Evolutionary conservation across 1,139 yeast genomes (phyloP), one percentile per base, ranked within the genome.

Genomic region (Kodamaea alishanica): DNA sequence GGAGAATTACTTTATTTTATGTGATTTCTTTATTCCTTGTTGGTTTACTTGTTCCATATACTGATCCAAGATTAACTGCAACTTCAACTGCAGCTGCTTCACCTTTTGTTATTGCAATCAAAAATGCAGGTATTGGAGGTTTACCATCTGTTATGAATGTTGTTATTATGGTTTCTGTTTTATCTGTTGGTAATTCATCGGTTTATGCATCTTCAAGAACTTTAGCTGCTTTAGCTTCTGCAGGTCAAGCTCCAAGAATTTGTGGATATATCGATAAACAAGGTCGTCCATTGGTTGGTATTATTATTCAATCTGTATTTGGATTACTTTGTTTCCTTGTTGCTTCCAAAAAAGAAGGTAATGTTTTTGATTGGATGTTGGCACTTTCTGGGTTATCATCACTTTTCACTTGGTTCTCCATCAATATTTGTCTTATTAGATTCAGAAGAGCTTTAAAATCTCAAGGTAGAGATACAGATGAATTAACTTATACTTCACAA

Each of bases 161-260:
- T n/a, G 60, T 55, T 34, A 53, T 56, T 32, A 40, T 56, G 54
- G 48, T 55, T 33, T 45, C 60, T n/a, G 60, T 54, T 29, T 48
- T 54, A 43, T 53, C 58, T 12, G 60, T 55, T 25, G 61, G 58
- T 45, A 55, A 55, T 52, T 52, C 60, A 23, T 75, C 83, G 8
- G 84, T 81, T 23, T 81, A 73, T 51, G 95, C 83, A 26, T 78
- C 89, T 41, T 84, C 95, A 28, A 79, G 96, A 72, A 80, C 95
- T 20, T 63, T 88, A 48, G 82, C 85, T 47, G 85, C 95, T 9
- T 70, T 89, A 48, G 87, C 96, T 34, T 82, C 84, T 48, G 83
- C 86, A 54, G 87, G 89, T 26, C 81, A 78, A 60, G 90, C 94
- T 23, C 96, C 96, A 50, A 71, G 73, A 54, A 65, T 77, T 50